Base-by-base conservation (phyloP, 1,284 basidiomycete species). In the Sporisorium iseilematis-ciliati region DNA sequence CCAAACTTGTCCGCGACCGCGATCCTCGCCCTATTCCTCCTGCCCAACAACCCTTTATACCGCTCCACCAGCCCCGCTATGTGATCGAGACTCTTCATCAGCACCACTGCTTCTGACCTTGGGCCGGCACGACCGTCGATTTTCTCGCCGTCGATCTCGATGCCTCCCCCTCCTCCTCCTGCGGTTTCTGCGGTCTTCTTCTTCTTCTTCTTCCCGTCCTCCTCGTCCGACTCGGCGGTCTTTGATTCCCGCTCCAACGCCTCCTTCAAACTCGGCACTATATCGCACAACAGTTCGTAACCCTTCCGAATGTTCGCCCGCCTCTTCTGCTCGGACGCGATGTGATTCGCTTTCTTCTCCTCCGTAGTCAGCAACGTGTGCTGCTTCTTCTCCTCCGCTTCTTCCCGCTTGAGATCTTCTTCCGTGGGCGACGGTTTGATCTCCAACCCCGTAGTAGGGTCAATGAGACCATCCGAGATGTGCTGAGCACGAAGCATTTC, bases 271-370 rank as follows among this genome's bases (percentile, higher is more conserved):
- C 92, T 91, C 0, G 92, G 91, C 55, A 94, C 89, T 29, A 94
- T 88, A 0, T 90, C 86, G 38, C 92, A 93, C 45, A 95, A 87
- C 80, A 92, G 90, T 14, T 93, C 91, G 86, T 95, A 95, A 11
- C 93, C 93, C 71, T 93, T 91, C 38, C 93, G 90, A 77, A 95
- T 95, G 51, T 93, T 92, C 70, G 94, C 93, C 2, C 93, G 89
- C 2, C 93, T 90, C 85, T 93, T 94, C 86, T 95, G 93, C 86
- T 95, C 93, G 12, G 92, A 93, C 88, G 93, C 91, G 87, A 95
- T 95, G 87, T 95, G 93, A 84, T 95, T 95, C n/a, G 93, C 90
- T 29, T 93, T 90, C 85, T 95, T 95, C 84, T 95, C 93, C 0
- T 92, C 92, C 10, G 90, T 91, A 10, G 92, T 92, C 23, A 95